Percentiles rank a stretch among this genome's conserved stretches.
These are phyloP conservation scores for Zalaria sp. DNA, from an alignment of 2,329 filamentous ascomycete genomes.

Conservation along the genomic window DNA sequence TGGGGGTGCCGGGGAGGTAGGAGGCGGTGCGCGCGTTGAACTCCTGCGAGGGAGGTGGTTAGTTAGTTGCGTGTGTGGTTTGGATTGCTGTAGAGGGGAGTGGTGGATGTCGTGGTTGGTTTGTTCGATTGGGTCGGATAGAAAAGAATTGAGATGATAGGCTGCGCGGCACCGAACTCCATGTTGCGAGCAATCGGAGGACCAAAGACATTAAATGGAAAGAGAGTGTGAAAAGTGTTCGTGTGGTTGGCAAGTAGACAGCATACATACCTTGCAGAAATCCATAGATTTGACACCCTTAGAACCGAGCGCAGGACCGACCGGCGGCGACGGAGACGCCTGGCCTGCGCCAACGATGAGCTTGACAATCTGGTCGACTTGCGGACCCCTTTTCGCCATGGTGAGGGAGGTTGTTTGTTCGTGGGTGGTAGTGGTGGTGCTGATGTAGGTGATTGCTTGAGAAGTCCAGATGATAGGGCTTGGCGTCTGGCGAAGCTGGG, in stretches of 20 bases:
- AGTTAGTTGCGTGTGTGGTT: slow-evolving; percentile 1
- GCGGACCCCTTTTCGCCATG: slow-evolving; percentile 39
- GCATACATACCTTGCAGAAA: slow-evolving; percentile 73
- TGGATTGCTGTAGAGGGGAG: neutral
- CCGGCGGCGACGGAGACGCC: slow-evolving; percentile 85
- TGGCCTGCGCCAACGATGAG: slow-evolving; percentile 94
- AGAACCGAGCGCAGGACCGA: slow-evolving; percentile 88
- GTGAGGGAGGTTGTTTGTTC: slow-evolving; percentile 2
- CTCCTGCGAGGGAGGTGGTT: slow-evolving; percentile 45
- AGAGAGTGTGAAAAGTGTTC: no score
- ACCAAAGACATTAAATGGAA: no score
- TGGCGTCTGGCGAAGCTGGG: neutral
- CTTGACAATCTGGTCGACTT: slow-evolving; percentile 72
- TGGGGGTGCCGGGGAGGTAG: slow-evolving; percentile 67
- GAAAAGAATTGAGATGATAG: no score
- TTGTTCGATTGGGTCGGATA: neutral
- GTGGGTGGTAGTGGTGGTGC: neutral
- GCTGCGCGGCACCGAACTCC: no score
- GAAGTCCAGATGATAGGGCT: neutral
- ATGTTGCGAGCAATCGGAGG: no score
- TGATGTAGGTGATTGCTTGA: no score
- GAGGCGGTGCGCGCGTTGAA: slow-evolving; percentile 92
- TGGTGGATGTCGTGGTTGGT: slow-evolving; percentile 3
- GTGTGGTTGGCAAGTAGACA: neutral
- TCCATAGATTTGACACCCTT: slow-evolving; percentile 99